Base-by-base conservation (phyloP, 768 basidiomycete genomes). In the Omphalotus guepiniiformis region DNA sequence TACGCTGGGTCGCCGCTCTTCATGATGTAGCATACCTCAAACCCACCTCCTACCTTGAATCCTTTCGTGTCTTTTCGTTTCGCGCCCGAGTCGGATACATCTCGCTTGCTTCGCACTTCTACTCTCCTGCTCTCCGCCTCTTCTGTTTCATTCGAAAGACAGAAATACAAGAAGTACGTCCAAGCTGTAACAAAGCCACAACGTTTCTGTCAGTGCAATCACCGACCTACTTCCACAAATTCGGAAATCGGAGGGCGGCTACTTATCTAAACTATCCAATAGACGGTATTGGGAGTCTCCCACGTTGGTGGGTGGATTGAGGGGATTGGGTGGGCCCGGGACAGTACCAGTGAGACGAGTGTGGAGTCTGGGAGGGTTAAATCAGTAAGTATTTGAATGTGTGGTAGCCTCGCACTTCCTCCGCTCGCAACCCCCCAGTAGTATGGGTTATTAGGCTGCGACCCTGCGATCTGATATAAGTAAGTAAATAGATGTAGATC, bases 401-500 rank as follows among this genome's bases (percentile, higher is more conserved):
- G n/a, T n/a, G n/a, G 25, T 22, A 47, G 46, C 46, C 46, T 47
- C 46, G 46, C 46, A 29, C 46, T 47, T 47, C 28, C 46, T 39
- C 46, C 46, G 46, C 46, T 30, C 21, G 30, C 30, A n/a, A n/a
- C n/a, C n/a, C n/a, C n/a, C n/a, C n/a, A n/a, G n/a, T 36, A 21
- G 13, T 26, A 29, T 32, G 22, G 19, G 28, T 30, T 44, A 16
- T 45, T 32, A 8, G 15, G 35, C 21, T 6, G 35, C 5, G 35
- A 37, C 21, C 35, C 21, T 6, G n/a, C n/a, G n/a, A 19, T 37
- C n/a, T 32, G 30, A n/a, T 9, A 32, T 9, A 32, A 9, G 30
- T 9, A n/a, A 32, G n/a, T 32, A 32, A 9, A 37, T 37, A 37
- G n/a, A 7, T 7, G 35, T 19, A 42, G 41, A 42, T 42, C 41